These are phyloP conservation scores for Psilocybe tampanensis DNA, from an alignment of 768 basidiomycete species.

Conservation along the genomic window DNA sequence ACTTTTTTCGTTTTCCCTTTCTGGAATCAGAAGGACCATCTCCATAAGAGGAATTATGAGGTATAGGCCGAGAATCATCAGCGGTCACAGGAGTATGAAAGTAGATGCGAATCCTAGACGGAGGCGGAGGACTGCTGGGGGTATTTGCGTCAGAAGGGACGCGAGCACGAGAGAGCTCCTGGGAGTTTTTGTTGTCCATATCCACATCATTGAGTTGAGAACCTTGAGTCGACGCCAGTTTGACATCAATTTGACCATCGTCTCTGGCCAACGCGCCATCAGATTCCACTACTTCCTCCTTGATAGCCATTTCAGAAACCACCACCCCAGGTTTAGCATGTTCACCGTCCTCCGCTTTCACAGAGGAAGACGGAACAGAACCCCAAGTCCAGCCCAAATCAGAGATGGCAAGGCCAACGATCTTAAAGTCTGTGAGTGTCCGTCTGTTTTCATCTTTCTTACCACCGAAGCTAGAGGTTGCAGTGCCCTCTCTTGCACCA, in stretches of 20 bases:
- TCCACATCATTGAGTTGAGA: conserved; percentile 30
- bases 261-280: conserved; percentile 21
- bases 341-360: conserved; percentile 35
- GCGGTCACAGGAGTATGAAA: conserved; percentile 88
- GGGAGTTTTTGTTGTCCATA: conserved; percentile 31
- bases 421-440: conserved; percentile 98
- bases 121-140: conserved; percentile 45
- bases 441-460: conserved; percentile 89
- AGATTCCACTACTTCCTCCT: conserved; percentile 37
- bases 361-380: conserved; percentile 43
- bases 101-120: conserved; percentile 87
- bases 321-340: conserved; percentile 27
- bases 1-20: conserved; percentile 87
- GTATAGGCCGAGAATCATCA: conserved; percentile 78
- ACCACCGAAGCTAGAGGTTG: conserved; percentile 51
- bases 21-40: conserved; percentile 58
- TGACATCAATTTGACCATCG: conserved; percentile 28
- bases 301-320: conserved; percentile 30
- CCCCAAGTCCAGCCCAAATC: conserved; percentile 92
- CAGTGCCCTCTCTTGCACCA: conserved; percentile 51
- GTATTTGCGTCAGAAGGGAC: conserved; percentile 32
- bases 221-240: conserved; percentile 25
- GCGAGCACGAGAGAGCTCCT: conserved; percentile 27
- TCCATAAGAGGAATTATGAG: conserved; percentile 55
- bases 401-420: conserved; percentile 85